phyloP scores from a whole-genome alignment of 2,329 filamentous ascomycete species.

The Ophiostoma sp. region DNA sequence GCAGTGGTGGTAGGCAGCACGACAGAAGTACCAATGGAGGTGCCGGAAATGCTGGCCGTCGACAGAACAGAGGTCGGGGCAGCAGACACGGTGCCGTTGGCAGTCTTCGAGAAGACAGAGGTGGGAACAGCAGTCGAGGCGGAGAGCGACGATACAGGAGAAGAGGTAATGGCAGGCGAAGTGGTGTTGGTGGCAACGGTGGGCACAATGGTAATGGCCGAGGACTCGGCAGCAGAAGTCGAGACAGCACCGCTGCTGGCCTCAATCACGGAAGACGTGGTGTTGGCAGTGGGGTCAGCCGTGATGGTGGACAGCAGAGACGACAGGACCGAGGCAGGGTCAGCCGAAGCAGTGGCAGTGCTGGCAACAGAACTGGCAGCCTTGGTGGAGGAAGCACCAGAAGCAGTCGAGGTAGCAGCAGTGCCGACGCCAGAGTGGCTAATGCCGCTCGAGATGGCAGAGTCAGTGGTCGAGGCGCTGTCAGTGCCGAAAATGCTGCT shows the following conservation, averaged over 20 bases:
- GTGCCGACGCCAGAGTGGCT: conserved; percentile 21
- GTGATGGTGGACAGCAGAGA: not conserved
- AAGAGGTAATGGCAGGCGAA: not conserved
- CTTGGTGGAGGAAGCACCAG: conserved; percentile 13
- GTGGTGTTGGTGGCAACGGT: not conserved
- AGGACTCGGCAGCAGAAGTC: conserved; percentile 7
- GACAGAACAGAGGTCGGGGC: conserved; percentile 2
- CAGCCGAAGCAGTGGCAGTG: conserved; percentile 5
- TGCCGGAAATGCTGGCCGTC: not conserved
- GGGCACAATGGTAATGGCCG: not conserved
- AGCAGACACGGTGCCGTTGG: conserved; percentile 12
- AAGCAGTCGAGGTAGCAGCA: conserved; percentile 11
- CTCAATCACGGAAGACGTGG: not conserved
- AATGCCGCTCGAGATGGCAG: conserved; percentile 21
- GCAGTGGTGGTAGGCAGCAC: not conserved
- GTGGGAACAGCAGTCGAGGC: not conserved
- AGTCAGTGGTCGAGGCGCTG: conserved; percentile 5
- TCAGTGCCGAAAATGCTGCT: conserved; percentile 14
- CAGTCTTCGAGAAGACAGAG: conserved; percentile 15
- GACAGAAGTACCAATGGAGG: not conserved
- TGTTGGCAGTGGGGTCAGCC: conserved; percentile 10
- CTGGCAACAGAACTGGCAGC: not conserved
- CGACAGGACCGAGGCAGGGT: not conserved
- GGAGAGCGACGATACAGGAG: not conserved
- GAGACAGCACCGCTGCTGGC: not conserved